A percentile compares a stretch with the other conserved stretches of the same genome.
These are phyloP conservation scores for Escallonia herrerae DNA, from an alignment of 129 eudicot genomes.

Conservation along the genomic window DNA sequence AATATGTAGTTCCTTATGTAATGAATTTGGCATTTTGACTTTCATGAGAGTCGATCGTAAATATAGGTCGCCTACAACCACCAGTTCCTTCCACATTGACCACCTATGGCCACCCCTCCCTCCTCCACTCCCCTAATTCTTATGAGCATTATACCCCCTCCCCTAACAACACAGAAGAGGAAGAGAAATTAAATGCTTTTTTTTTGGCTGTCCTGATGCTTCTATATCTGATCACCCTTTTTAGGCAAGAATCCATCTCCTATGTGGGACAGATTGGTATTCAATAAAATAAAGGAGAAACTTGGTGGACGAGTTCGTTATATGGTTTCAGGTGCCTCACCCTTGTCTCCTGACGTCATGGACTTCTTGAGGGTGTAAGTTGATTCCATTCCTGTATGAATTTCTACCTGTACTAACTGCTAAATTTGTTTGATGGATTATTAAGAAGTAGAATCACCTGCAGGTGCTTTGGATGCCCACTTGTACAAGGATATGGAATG, in stretches of 20 bases:
- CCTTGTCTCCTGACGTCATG: conserved; percentile 82
- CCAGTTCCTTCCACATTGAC: too few relatives aligned
- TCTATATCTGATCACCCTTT: not conserved
- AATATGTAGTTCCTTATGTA: too few relatives aligned
- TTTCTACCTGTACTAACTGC: not conserved
- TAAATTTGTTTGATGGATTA: not conserved
- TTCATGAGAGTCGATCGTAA: too few relatives aligned
- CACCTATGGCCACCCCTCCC: too few relatives aligned
- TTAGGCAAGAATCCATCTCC: conserved; percentile 76
- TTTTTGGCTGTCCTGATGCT: not conserved
- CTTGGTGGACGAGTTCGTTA: conserved; percentile 85
- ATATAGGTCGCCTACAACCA: too few relatives aligned
- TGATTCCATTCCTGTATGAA: conserved; percentile 6
- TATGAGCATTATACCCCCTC: too few relatives aligned
- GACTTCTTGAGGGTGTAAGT: conserved; percentile 81
- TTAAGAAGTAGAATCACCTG: conserved; percentile 8
- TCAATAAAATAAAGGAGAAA: conserved; percentile 65
- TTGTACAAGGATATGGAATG: conserved; percentile 83
- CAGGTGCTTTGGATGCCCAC: conserved; percentile 81
- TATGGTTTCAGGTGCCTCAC: conserved; percentile 83
- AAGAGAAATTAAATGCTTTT: not conserved
- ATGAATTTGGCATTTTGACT: too few relatives aligned
- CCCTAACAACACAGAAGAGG: too few relatives aligned
- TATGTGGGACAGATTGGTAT: conserved; percentile 80
- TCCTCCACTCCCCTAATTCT: too few relatives aligned